Evolutionary conservation across 768 basidiomycete species (phyloP), one percentile per base, ranked within the genome.

Genomic region (Kwoniella dejecticola): DNA sequence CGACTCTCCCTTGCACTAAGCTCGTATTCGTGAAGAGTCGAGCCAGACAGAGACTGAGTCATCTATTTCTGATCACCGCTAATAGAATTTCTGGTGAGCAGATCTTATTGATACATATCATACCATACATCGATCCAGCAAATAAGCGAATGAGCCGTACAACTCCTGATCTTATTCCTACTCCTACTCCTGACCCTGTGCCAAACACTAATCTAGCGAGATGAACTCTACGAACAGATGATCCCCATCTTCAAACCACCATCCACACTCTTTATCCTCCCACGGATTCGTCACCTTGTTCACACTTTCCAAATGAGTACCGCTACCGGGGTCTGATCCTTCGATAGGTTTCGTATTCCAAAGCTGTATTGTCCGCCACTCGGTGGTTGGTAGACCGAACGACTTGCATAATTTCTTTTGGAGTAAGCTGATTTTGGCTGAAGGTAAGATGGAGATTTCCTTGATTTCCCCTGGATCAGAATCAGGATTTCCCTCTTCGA

Each of bases 191-290:
- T n/a, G n/a, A n/a, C n/a, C n/a, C n/a, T n/a, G n/a, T n/a, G n/a
- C n/a, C n/a, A n/a, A n/a, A n/a, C n/a, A n/a, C n/a, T n/a, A n/a
- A 36, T 36, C 33, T 36, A 36, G 15, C 15, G 33, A 36, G 5
- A 33, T 23, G 46, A 31, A 15, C 15, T 69, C 61, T 4, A 50
- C 68, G 11, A 63, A 60, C 7, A 69, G 40, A 23, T 48, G 62
- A 52, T 72, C 70, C 23, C 64, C 67, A 60, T 62, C 62, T 7
- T 29, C 54, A 38, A 71, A 60, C 64, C 69, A 70, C 63, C 66
- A 60, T 4, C 59, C 61, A 3, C 69, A 63, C 40, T 53, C 56
- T 31, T 57, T 53, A 41, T 59, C 63, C 19, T 54, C 49, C 26
- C 46, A 50, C 13, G 46, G 48, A 27, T 40, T 36, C 6, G 57